Conservation (phyloP, 176 grass and related monocot species). For the Cymbopogon citratus region DNA sequence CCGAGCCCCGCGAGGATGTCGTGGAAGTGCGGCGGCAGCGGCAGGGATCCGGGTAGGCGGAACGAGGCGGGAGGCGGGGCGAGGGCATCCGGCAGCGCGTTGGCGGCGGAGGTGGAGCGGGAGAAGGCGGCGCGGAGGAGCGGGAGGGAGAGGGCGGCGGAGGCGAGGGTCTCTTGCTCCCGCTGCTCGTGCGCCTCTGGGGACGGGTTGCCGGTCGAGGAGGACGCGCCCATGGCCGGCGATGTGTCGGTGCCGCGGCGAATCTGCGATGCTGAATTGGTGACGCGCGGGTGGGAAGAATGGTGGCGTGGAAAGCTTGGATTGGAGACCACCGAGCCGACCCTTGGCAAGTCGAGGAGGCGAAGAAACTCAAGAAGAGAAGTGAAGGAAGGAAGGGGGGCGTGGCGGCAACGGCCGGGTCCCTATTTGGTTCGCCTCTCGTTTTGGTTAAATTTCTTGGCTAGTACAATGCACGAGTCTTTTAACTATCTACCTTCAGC, state of each 20-base stretch:
- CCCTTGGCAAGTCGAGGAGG: too few relatives aligned
- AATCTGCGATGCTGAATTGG: neutral
- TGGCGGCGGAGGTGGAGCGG: constrained; percentile 24
- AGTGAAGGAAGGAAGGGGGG: too few relatives aligned
- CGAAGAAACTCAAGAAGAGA: too few relatives aligned
- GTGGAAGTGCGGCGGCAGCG: constrained; percentile 38
- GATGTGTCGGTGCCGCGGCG: neutral
- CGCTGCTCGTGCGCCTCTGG: constrained; percentile 44
- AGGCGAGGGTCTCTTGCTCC: constrained; percentile 67
- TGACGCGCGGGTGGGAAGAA: too few relatives aligned
- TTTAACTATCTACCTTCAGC: too few relatives aligned
- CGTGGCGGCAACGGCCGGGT: too few relatives aligned
- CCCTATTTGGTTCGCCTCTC: too few relatives aligned
- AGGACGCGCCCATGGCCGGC: constrained; percentile 49
- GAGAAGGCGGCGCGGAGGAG: constrained; percentile 56
- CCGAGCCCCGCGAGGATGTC: constrained; percentile 41
- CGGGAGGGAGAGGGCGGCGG: constrained; percentile 52
- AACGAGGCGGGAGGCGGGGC: constrained; percentile 31
- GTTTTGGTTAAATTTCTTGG: too few relatives aligned
- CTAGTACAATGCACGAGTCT: too few relatives aligned
- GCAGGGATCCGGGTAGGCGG: constrained; percentile 26
- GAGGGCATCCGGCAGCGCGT: constrained; percentile 39
- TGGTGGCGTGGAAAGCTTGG: too few relatives aligned
- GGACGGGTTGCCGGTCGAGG: constrained; percentile 40
- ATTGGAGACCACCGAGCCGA: too few relatives aligned